phyloP scores from a whole-genome alignment of 2,329 filamentous ascomycete genomes.

The Epichloe sibirici region DNA sequence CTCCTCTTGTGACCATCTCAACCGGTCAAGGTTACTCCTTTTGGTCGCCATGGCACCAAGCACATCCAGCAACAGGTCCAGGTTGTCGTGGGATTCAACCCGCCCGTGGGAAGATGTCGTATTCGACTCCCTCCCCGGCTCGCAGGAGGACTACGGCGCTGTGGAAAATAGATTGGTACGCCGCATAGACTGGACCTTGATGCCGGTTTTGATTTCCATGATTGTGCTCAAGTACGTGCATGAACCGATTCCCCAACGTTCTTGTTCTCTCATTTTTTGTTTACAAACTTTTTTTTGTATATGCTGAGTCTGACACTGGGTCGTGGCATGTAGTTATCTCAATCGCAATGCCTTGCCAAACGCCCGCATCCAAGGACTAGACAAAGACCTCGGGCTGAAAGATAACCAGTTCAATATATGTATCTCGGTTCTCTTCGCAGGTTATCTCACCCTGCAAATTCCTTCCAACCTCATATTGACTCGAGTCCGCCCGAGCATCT shows the following conservation, averaged over 20 bases:
- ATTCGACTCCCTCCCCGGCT: constrained; percentile 1
- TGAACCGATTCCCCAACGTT: neutral
- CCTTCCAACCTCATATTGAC: constrained; percentile 28
- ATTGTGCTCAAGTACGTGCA: constrained; percentile 6
- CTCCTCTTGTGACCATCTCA: neutral
- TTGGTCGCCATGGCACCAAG: neutral
- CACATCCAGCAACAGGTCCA: neutral
- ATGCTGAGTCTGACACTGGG: neutral
- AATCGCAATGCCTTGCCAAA: constrained; percentile 5
- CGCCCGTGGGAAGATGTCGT: neutral
- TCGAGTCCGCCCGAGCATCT: constrained; percentile 29
- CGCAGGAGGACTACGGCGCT: constrained; percentile 1
- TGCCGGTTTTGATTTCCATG: constrained; percentile 5
- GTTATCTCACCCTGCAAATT: constrained; percentile 22
- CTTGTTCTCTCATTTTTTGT: neutral
- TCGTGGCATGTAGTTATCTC: constrained; percentile 1
- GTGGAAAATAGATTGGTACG: constrained; percentile 3
- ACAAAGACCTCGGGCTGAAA: neutral
- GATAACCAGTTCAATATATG: constrained; percentile 9
- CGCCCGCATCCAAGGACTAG: constrained; percentile 5
- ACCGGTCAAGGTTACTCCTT: neutral
- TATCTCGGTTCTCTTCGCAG: constrained; percentile 23
- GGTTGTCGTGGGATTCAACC: neutral
- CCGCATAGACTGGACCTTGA: constrained; percentile 4
- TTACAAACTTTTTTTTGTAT: too few relatives aligned